Evolutionary conservation across 345 rosid species (phyloP).

Genomic region (Ceriops zippeliana): DNA sequence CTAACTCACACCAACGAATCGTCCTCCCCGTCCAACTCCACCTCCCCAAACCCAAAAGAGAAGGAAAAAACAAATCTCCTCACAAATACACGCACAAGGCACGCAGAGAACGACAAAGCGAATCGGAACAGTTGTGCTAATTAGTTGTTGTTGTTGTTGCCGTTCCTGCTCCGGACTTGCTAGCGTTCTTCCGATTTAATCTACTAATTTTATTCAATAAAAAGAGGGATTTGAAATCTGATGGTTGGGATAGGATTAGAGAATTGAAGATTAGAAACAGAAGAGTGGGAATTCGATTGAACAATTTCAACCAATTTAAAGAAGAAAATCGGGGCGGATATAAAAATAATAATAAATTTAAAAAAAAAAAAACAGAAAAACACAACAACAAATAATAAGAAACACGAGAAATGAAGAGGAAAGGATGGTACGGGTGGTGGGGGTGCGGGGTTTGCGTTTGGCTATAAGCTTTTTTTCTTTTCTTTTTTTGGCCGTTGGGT

Average conservation of each 20-base stretch:
- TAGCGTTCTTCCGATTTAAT: too few relatives aligned
- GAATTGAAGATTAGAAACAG: conserved; percentile 18
- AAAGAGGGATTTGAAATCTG: conserved; percentile 8
- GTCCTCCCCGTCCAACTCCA: neutral
- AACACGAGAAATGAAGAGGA: conserved; percentile 16
- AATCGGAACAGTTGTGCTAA: too few relatives aligned
- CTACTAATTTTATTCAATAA: neutral
- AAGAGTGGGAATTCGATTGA: conserved; percentile 31
- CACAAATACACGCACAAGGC: too few relatives aligned
- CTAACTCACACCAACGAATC: conserved; percentile 28
- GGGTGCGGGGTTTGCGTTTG: neutral
- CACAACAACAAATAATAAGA: neutral
- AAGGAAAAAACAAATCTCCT: too few relatives aligned
- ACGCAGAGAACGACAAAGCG: too few relatives aligned
- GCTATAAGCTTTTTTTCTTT: too few relatives aligned
- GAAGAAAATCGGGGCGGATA: neutral
- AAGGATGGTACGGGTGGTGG: too few relatives aligned
- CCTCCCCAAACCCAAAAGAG: too few relatives aligned
- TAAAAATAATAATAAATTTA: neutral
- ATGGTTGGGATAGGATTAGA: neutral
- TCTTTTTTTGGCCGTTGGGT: neutral
- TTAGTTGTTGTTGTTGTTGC: too few relatives aligned
- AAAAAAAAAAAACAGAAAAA: too few relatives aligned
- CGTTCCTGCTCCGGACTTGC: too few relatives aligned
- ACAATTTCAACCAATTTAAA: conserved; percentile 49